Evolutionary conservation across 2,329 filamentous ascomycete species (phyloP).

Genomic region (Pseudocercospora cruenta): DNA sequence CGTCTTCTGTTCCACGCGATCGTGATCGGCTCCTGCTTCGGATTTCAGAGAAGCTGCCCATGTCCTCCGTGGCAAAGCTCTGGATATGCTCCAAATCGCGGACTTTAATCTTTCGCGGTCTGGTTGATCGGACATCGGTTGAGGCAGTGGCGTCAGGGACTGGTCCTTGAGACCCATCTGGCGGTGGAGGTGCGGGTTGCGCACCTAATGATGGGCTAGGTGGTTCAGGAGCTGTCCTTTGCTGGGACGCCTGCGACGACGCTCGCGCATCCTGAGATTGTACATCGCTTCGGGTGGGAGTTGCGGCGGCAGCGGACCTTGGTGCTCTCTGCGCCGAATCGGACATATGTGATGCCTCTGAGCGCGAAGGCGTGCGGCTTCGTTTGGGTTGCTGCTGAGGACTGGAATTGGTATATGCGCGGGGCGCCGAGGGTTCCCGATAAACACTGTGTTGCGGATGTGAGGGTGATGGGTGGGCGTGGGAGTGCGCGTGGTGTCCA

Average conservation of each 20-base stretch:
- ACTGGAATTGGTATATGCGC: constrained; percentile 23
- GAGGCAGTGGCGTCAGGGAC: background rate
- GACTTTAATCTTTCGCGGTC: constrained; percentile 71
- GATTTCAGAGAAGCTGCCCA: constrained; percentile 59
- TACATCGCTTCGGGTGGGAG: constrained; percentile 24
- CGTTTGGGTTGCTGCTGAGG: constrained; percentile 28
- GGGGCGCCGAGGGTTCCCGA: constrained; percentile 30
- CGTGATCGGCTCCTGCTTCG: constrained; percentile 43
- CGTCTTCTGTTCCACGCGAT: constrained; percentile 52
- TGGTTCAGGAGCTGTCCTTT: constrained; percentile 21
- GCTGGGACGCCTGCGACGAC: constrained; percentile 25
- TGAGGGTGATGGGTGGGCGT: constrained; percentile 23
- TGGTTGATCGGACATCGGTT: constrained; percentile 41
- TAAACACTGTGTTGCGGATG: constrained; percentile 32
- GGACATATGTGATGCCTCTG: constrained; percentile 36
- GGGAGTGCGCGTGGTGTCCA: constrained; percentile 26
- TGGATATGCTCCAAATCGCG: constrained; percentile 90
- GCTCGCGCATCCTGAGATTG: constrained; percentile 20
- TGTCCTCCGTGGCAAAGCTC: constrained; percentile 79
- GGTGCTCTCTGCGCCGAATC: constrained; percentile 36
- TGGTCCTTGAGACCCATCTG: constrained; percentile 19
- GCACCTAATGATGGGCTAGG: constrained; percentile 33
- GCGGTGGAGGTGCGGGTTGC: constrained; percentile 37
- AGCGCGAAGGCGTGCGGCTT: constrained; percentile 32
- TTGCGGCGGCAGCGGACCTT: constrained; percentile 32